Percentiles rank a stretch among this genome's conserved stretches.
phyloP scores from a whole-genome alignment of 192 early-diverging fungal genomes.

The Mortierella alpina region DNA sequence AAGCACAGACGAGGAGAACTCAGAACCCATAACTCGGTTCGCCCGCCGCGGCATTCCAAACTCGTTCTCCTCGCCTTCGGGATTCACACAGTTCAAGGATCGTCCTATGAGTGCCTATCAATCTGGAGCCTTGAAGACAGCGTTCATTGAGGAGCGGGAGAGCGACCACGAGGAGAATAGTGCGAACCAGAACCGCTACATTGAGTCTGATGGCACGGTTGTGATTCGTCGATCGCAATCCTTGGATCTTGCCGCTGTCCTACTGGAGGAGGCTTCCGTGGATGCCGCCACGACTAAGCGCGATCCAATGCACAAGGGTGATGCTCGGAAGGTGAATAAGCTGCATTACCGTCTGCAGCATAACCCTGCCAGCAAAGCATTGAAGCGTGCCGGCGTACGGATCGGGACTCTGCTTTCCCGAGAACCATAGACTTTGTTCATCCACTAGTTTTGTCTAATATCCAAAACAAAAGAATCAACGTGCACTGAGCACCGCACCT shows the following conservation, averaged over 20 bases:
- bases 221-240: slow-evolving; percentile 22
- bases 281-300: not conserved
- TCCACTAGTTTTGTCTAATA: not conserved
- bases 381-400: slow-evolving; percentile 21
- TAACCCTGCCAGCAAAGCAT: slow-evolving; percentile 31
- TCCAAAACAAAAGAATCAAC: no score
- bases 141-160: not conserved
- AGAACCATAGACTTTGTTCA: slow-evolving; percentile 4
- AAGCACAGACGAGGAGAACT: not conserved
- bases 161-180: not conserved
- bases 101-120: slow-evolving; percentile 23
- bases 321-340: slow-evolving; percentile 19
- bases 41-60: slow-evolving; percentile 2
- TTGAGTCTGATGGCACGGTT: not conserved
- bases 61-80: not conserved
- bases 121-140: not conserved
- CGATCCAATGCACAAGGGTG: not conserved
- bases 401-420: slow-evolving; percentile 13
- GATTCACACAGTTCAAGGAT: not conserved
- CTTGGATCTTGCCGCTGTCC: slow-evolving; percentile 20
- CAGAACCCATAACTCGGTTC: not conserved
- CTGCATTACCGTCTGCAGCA: slow-evolving; percentile 22
- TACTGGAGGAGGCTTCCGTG: not conserved
- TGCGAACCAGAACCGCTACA: not conserved
- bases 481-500: no score